Evolutionary conservation across 805 yeast genomes (phyloP).

Genomic region (Cyberlindnera mycetangii): DNA sequence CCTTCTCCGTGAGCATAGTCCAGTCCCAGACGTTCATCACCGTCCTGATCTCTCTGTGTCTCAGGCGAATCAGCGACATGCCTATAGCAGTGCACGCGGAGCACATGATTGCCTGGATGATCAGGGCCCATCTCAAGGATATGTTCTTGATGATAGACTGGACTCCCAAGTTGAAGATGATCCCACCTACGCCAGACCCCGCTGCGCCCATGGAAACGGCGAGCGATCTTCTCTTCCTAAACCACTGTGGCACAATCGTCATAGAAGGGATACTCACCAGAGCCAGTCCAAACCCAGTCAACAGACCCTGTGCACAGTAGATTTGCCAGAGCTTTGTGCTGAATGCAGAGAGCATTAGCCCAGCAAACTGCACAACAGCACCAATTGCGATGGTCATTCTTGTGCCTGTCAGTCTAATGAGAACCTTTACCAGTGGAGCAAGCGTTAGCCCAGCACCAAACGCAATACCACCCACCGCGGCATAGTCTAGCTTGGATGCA

Average conservation of each 20-base stretch:
- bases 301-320: conserved; percentile 63
- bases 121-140: conserved; percentile 33
- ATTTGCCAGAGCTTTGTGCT: conserved; percentile 60
- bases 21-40: conserved; percentile 40
- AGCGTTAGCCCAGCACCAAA: conserved; percentile 52
- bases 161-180: conserved; percentile 37
- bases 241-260: conserved; percentile 68
- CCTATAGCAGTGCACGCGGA: conserved; percentile 34
- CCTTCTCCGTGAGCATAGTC: conserved; percentile 36
- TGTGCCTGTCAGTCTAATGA: conserved; percentile 34
- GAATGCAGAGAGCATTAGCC: conserved; percentile 58
- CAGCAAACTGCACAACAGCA: conserved; percentile 47
- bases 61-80: conserved; percentile 34
- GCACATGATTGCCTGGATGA: conserved; percentile 38
- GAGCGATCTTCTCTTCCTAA: conserved; percentile 54
- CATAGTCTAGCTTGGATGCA: conserved; percentile 56
- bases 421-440: conserved; percentile 47
- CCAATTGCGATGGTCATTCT: conserved; percentile 48
- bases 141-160: conserved; percentile 32
- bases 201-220: conserved; percentile 38
- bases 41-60: conserved; percentile 36
- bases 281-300: conserved; percentile 54
- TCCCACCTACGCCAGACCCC: conserved; percentile 45
- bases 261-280: conserved; percentile 55
- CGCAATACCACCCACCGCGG: conserved; percentile 66